Conservation (phyloP, 2,329 filamentous ascomycete species). For the Botrytis medusae region DNA sequence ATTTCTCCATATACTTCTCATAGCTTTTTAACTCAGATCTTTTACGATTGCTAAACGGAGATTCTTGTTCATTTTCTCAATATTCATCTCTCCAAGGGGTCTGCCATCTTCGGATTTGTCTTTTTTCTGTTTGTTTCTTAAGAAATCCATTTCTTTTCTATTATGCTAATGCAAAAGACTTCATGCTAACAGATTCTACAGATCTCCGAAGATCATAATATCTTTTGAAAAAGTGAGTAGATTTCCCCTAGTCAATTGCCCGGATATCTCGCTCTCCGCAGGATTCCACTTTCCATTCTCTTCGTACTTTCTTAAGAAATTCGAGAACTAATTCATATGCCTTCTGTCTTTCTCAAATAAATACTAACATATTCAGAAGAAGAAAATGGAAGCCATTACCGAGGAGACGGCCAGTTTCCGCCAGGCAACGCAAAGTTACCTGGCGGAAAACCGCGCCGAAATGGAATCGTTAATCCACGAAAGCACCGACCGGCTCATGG, state of each 20-base stretch:
- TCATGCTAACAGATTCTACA: neutral
- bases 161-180: neutral
- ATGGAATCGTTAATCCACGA: constrained; percentile 1
- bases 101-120: neutral
- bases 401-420: constrained; percentile 2
- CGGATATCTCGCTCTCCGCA: neutral
- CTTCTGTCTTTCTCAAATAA: too few species aligned
- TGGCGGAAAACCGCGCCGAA: constrained; percentile 1
- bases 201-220: neutral
- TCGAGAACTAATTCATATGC: too few species aligned
- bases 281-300: too few species aligned
- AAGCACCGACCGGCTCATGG: neutral
- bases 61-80: neutral
- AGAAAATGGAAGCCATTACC: neutral
- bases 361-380: neutral
- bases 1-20: neutral
- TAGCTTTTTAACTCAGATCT: neutral
- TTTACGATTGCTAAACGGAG: neutral
- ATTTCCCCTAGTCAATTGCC: too few species aligned
- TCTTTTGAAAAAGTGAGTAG: neutral
- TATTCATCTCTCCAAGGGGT: neutral
- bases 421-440: neutral
- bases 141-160: neutral
- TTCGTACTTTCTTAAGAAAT: neutral
- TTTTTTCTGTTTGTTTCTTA: neutral